phyloP scores from a whole-genome alignment of 345 rosid genomes.

The Citrus sp. region DNA sequence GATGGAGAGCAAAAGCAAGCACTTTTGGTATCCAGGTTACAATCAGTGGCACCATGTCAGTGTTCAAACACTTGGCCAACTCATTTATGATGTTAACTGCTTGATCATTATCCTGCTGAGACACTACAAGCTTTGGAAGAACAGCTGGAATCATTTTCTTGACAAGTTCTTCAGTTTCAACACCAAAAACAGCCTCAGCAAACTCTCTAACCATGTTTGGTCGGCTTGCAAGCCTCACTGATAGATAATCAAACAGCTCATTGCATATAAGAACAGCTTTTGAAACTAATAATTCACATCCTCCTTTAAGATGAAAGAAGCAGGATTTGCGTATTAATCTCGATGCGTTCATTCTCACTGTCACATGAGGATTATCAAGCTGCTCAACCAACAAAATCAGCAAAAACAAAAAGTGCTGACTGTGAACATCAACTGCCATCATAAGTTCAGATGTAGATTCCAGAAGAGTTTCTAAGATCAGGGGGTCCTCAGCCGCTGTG shows the following conservation, averaged over 20 bases:
- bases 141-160: conserved; percentile 76
- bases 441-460: conserved; percentile 75
- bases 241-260: conserved; percentile 64
- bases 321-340: conserved; percentile 69
- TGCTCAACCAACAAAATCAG: conserved; percentile 80
- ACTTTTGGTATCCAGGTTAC: conserved; percentile 93
- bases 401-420: conserved; percentile 60
- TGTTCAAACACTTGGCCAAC: conserved; percentile 70
- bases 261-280: conserved; percentile 55
- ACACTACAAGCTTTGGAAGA: conserved; percentile 91
- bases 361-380: conserved; percentile 69
- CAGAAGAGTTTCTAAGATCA: conserved; percentile 69
- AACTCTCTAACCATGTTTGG: conserved; percentile 75
- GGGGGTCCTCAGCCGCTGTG: conserved; percentile 56
- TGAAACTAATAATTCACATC: conserved; percentile 55
- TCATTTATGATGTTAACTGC: conserved; percentile 57
- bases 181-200: conserved; percentile 84
- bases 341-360: conserved; percentile 67
- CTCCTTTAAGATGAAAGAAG: conserved; percentile 74
- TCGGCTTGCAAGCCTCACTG: conserved; percentile 56
- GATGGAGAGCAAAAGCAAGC: conserved; percentile 88
- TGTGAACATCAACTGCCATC: conserved; percentile 60
- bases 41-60: conserved; percentile 65
- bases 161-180: conserved; percentile 66
- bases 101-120: conserved; percentile 59